Percentiles rank a stretch among this genome's conserved stretches.
phyloP scores from a whole-genome alignment of 75 land plant species.

The Pinus tabuliformis region DNA sequence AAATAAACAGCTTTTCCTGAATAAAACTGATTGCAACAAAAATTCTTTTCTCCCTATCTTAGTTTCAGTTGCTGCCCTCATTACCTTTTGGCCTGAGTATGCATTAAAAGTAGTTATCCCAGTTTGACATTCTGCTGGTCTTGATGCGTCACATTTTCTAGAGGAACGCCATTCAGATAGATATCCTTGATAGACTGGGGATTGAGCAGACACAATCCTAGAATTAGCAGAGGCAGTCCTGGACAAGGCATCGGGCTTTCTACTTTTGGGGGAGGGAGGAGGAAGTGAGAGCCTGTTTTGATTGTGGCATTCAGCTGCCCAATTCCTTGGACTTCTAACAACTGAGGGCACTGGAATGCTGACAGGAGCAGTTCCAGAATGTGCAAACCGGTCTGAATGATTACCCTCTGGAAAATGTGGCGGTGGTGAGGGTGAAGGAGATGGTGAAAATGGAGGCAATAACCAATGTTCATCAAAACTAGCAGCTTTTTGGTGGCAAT shows the following conservation, averaged over 20 bases:
- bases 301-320: slow-evolving; percentile 10
- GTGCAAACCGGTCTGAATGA: slow-evolving; percentile 12
- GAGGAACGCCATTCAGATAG: neutral
- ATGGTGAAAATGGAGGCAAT: slow-evolving; percentile 56
- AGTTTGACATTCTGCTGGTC: neutral
- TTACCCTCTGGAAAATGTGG: slow-evolving; percentile 13
- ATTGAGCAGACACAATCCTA: slow-evolving; percentile 3
- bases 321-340: slow-evolving; percentile 12
- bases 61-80: neutral
- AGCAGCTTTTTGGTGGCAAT: slow-evolving; percentile 9
- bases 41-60: neutral
- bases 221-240: slow-evolving; percentile 21
- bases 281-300: slow-evolving; percentile 30
- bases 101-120: slow-evolving; percentile 3
- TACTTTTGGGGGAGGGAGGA: slow-evolving; percentile 31
- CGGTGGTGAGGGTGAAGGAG: slow-evolving; percentile 73
- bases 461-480: slow-evolving; percentile 40
- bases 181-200: slow-evolving; percentile 5
- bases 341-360: slow-evolving; percentile 42
- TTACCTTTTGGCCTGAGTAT: slow-evolving; percentile 9
- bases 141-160: neutral
- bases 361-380: slow-evolving; percentile 67
- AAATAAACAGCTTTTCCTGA: neutral
- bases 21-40: neutral
- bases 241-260: slow-evolving; percentile 4